Conservation (phyloP, 2,329 filamentous ascomycete species). For the Leptodontidium sp. region DNA sequence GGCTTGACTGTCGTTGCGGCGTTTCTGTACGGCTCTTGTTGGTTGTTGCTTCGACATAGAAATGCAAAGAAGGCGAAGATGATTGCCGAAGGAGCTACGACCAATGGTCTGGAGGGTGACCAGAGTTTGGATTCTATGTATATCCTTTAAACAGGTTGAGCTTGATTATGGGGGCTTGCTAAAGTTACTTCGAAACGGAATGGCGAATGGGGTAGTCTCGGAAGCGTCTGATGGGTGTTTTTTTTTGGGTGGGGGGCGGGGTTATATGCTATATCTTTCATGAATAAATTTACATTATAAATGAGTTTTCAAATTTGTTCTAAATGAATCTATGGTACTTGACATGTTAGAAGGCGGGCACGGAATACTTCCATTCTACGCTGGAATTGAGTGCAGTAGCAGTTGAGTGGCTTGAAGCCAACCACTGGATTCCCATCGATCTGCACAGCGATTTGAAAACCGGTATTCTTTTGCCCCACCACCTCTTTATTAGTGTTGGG, state of each 20-base stretch:
- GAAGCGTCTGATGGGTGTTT: too few relatives aligned
- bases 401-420: neutral
- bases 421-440: neutral
- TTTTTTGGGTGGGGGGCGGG: too few relatives aligned
- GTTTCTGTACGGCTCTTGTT: slow-evolving; percentile 37
- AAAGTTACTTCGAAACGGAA: too few relatives aligned
- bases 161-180: neutral
- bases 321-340: too few relatives aligned
- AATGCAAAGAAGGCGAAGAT: slow-evolving; percentile 45
- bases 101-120: slow-evolving; percentile 44
- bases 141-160: slow-evolving; percentile 34
- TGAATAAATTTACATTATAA: too few relatives aligned
- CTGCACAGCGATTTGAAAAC: neutral
- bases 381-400: neutral
- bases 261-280: too few relatives aligned
- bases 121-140: slow-evolving; percentile 41
- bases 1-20: slow-evolving; percentile 43
- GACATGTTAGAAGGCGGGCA: neutral
- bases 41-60: slow-evolving; percentile 42
- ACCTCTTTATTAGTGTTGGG: neutral
- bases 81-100: slow-evolving; percentile 43
- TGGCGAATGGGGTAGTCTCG: too few relatives aligned
- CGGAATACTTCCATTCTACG: neutral
- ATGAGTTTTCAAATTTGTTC: too few relatives aligned
- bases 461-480: neutral